Evolutionary conservation across 768 basidiomycete species (phyloP), one percentile per base, ranked within the genome.

Genomic region (Leccinum aurantiacum): DNA sequence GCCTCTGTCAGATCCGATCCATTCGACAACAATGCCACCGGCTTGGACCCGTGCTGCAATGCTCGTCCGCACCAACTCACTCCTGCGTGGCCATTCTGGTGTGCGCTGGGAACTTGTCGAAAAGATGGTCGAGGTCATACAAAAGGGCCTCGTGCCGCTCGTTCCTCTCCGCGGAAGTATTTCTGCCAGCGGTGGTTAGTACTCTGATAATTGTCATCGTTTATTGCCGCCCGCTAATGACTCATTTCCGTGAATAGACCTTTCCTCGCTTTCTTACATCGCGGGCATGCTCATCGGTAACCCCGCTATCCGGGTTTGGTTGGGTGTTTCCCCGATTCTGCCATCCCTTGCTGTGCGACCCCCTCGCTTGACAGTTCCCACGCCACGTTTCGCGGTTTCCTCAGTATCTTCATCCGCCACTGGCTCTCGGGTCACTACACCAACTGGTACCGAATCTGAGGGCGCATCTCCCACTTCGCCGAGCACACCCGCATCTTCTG

Each of bases 1-100:
- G 0, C 90, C 91, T 9, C 84, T 93, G 48, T 80, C 81, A 5
- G 90, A 92, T 67, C 90, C 89, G 1, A 71, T 88, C 13, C 74
- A 81, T 11, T 82, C 85, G 11, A 82, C 83, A 31, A 85, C 82
- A 60, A 93, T 95, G 90, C 92, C 93, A 4, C 87, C 90, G 60
- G 78, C 90, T 2, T 93, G 93, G 90, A 91, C 93, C 33, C 87
- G 93, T 56, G 93, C 89, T 13, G 91, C 93, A 1, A 92, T 95
- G 67, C 75, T 93, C 10, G 81, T 95, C 65, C 90, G 93, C 64
- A 88, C 91, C 81, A 95, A 95, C 74, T 93, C 91, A 4, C 84
- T 95, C 47, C 86, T 93, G 56, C 87, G 93, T 6, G 93, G 92
- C 0, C 93, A 95, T 75, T 93, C 91, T 22, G 93, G 90, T 35